Conservation (phyloP, 2,329 filamentous ascomycete species). For the Alternaria sp. region DNA sequence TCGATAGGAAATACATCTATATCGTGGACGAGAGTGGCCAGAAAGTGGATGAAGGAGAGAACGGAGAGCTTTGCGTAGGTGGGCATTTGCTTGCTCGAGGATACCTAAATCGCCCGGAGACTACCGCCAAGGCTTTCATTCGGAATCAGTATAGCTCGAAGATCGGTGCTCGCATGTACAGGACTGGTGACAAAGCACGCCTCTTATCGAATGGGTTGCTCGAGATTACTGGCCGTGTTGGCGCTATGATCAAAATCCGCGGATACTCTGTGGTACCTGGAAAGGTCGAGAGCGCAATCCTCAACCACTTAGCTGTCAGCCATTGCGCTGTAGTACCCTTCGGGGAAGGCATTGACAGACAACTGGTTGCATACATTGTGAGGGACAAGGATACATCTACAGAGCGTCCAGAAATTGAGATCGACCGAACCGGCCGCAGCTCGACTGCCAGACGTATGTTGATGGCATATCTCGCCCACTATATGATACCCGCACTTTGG, state of each 20-base stretch:
- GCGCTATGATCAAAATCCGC: constrained; percentile 82
- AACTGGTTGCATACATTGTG: constrained; percentile 80
- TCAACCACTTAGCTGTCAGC: constrained; percentile 73
- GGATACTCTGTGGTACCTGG: constrained; percentile 81
- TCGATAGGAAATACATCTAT: constrained; percentile 72
- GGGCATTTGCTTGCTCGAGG: constrained; percentile 77
- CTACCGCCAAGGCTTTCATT: constrained; percentile 76
- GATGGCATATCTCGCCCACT: constrained; percentile 74
- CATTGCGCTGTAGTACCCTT: constrained; percentile 77
- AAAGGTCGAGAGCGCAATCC: constrained; percentile 77
- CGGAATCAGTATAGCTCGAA: constrained; percentile 69
- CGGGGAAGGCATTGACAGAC: constrained; percentile 78
- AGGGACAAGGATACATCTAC: constrained; percentile 67
- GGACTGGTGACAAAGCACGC: constrained; percentile 75
- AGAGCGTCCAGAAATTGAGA: constrained; percentile 68
- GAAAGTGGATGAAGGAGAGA: constrained; percentile 66
- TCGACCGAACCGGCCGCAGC: constrained; percentile 77
- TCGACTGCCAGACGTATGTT: constrained; percentile 72
- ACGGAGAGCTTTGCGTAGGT: constrained; percentile 79
- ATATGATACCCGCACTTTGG: constrained; percentile 85
- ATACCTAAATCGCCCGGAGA: constrained; percentile 82
- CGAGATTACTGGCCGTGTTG: constrained; percentile 79
- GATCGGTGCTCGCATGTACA: constrained; percentile 74
- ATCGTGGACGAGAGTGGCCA: constrained; percentile 76
- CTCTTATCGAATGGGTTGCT: constrained; percentile 72